Evolutionary conservation across 371 early-diverging fungal species (phyloP).

Genomic region (Capniomyces stellatus): DNA sequence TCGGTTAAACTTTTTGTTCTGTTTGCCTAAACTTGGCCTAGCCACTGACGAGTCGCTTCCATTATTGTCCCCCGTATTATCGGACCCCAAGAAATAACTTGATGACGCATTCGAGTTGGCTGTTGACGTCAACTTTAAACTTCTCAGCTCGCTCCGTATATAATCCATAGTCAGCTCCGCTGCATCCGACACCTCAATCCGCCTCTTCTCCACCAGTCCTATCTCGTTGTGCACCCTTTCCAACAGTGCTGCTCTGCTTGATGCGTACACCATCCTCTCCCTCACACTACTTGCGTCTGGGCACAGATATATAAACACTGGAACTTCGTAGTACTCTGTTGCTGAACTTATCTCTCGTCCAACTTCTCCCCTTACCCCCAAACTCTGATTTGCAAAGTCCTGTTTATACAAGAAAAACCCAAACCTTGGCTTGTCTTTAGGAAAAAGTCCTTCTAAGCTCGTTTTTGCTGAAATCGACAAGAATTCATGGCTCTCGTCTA

Average conservation of each 20-base stretch:
- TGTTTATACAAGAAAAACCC: conserved; percentile 1
- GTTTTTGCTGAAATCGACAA: neutral
- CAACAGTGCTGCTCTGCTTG: conserved; percentile 1
- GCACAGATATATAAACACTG: conserved; percentile 2
- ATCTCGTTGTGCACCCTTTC: neutral
- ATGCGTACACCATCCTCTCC: neutral
- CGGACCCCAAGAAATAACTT: neutral
- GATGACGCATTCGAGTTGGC: conserved; percentile 3
- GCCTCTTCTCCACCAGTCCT: neutral
- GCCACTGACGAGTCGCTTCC: neutral
- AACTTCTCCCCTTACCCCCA: neutral
- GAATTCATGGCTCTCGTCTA: neutral
- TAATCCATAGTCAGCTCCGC: conserved; percentile 1
- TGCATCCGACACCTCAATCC: conserved; percentile 1
- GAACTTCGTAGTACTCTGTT: neutral
- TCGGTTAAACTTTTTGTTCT: neutral
- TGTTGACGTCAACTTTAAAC: neutral
- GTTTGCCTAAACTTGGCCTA: neutral
- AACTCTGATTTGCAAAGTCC: neutral
- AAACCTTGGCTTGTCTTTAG: neutral
- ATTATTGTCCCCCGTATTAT: neutral
- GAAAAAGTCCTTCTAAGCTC: neutral
- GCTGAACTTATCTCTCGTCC: neutral
- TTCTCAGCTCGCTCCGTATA: neutral
- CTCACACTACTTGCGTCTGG: neutral